A percentile compares a stretch with the other conserved stretches of the same genome.
phyloP scores from a whole-genome alignment of 129 eudicot genomes.

The Pseudognaphalium luteoalbum region DNA sequence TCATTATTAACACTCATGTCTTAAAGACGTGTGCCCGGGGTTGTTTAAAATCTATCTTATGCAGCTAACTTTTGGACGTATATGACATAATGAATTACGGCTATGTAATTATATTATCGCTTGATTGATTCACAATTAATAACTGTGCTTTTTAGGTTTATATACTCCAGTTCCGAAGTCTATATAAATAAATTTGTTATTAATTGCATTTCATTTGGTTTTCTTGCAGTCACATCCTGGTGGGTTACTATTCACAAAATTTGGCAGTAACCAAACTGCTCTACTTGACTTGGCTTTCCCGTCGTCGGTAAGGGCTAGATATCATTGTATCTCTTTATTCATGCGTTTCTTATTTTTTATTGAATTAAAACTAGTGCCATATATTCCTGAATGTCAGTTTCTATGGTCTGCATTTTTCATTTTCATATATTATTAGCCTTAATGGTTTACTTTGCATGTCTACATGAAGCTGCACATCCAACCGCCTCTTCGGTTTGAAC shows the following conservation, averaged over 20 bases:
- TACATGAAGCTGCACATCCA: no score
- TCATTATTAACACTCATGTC: neutral
- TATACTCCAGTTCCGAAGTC: neutral
- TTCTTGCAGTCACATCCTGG: slow-evolving; percentile 78
- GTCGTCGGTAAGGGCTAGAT: slow-evolving; percentile 44
- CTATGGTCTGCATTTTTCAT: neutral
- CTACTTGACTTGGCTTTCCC: slow-evolving; percentile 82
- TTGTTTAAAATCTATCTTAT: neutral
- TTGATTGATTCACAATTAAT: neutral
- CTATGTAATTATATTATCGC: neutral
- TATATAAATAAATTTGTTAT: neutral
- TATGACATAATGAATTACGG: neutral
- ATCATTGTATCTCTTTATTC: neutral
- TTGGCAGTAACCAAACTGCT: slow-evolving; percentile 91
- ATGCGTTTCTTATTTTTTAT: neutral
- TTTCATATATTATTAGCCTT: neutral
- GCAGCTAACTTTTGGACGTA: neutral
- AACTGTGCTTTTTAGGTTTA: neutral
- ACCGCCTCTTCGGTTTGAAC: no score
- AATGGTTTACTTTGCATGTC: no score
- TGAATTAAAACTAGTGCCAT: neutral
- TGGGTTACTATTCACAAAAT: slow-evolving; percentile 85
- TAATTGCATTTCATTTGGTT: slow-evolving; percentile 19
- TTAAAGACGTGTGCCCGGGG: neutral
- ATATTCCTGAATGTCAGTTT: neutral